Evolutionary conservation across 305 asterid genomes (phyloP).

Genomic region (Stenogyne calaminthoides): DNA sequence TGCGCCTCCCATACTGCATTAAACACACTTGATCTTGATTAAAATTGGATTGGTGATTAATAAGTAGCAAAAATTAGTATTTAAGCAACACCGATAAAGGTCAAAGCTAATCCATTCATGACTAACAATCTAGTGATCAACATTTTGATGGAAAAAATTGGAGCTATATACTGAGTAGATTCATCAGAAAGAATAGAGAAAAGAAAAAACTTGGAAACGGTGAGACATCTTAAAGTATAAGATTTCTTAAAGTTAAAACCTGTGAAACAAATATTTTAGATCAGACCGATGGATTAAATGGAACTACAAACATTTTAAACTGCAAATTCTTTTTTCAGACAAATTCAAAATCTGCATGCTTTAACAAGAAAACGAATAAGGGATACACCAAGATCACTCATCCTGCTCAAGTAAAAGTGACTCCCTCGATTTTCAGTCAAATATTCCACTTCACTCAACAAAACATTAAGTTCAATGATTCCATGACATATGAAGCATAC

Average conservation of each 20-base stretch:
- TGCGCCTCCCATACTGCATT: conserved; percentile 91
- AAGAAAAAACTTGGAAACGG: background rate
- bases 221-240: background rate
- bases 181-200: conserved; percentile 18
- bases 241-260: background rate
- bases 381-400: background rate
- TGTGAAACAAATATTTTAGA: conserved; percentile 1
- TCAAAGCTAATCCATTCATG: background rate
- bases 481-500: conserved; percentile 15
- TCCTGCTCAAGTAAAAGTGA: conserved; percentile 14
- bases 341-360: background rate
- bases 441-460: conserved; percentile 2
- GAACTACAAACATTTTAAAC: background rate
- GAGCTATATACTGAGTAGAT: background rate
- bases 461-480: background rate
- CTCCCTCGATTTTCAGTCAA: background rate
- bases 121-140: conserved; percentile 1
- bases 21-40: conserved; percentile 13
- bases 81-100: background rate
- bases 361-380: background rate
- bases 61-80: background rate
- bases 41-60: conserved; percentile 9
- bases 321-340: background rate
- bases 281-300: conserved; percentile 11
- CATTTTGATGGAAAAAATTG: background rate